phyloP scores from a whole-genome alignment of 257 asterid species.

The Handroanthus guayacan region DNA sequence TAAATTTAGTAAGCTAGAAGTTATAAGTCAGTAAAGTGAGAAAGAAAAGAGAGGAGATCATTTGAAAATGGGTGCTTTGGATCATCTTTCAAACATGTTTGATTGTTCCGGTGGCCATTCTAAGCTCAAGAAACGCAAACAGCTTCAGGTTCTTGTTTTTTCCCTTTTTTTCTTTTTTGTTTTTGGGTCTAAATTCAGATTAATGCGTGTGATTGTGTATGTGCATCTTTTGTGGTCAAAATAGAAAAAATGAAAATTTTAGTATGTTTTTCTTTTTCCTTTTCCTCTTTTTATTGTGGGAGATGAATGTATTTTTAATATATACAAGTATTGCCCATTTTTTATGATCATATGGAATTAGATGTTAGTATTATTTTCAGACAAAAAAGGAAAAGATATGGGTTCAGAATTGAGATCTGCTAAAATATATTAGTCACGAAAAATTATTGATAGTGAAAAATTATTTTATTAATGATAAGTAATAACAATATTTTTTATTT shows the following conservation, averaged over 20 bases:
- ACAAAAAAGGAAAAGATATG: neutral
- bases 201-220: neutral
- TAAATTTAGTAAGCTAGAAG: neutral
- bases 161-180: neutral
- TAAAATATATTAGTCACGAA: too few relatives aligned
- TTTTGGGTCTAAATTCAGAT: neutral
- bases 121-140: constrained; percentile 70
- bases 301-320: too few relatives aligned
- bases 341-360: too few relatives aligned
- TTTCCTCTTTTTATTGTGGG: neutral
- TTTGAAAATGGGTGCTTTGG: constrained; percentile 67
- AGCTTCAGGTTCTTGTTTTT: constrained; percentile 57
- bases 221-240: too few relatives aligned
- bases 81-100: constrained; percentile 68
- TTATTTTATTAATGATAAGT: too few relatives aligned
- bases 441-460: too few relatives aligned
- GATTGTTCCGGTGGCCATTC: constrained; percentile 63
- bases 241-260: too few relatives aligned
- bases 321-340: too few relatives aligned
- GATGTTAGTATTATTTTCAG: too few relatives aligned
- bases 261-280: too few relatives aligned
- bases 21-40: neutral
- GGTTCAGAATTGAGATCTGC: neutral
- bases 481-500: too few relatives aligned
- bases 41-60: neutral